These are phyloP conservation scores for Trichosporon ovoides DNA, from an alignment of 1,284 basidiomycete species.

Conservation along the genomic window DNA sequence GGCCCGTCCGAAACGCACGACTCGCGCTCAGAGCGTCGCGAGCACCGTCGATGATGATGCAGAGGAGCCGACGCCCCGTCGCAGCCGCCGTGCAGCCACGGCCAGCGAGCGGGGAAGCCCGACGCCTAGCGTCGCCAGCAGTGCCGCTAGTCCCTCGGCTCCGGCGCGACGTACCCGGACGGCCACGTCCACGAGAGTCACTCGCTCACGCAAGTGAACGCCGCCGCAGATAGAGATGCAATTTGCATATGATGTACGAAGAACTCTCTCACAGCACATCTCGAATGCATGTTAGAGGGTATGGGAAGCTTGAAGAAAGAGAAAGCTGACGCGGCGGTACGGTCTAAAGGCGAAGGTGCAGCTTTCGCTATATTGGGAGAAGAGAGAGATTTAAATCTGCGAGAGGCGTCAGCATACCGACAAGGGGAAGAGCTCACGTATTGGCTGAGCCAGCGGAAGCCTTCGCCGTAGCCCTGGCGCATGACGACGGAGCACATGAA, in stretches of 20 bases:
- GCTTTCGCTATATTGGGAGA: not conserved
- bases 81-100: conserved; percentile 25
- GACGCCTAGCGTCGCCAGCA: conserved; percentile 35
- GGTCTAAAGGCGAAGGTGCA: no score
- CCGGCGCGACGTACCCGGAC: not conserved
- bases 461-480: conserved; percentile 97
- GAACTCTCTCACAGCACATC: not conserved
- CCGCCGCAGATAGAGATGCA: not conserved
- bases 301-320: conserved; percentile 6
- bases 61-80: conserved; percentile 15
- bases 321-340: not conserved
- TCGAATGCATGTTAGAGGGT: conserved; percentile 1
- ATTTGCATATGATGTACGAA: not conserved
- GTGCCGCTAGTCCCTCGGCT: conserved; percentile 9
- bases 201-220: conserved; percentile 20
- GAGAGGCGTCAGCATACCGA: not conserved
- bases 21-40: conserved; percentile 22
- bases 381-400: conserved; percentile 7
- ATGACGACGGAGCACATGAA: conserved; percentile 99
- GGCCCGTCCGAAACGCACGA: conserved; percentile 10
- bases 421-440: conserved; percentile 58
- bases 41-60: conserved; percentile 11
- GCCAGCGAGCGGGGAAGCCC: conserved; percentile 36
- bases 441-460: conserved; percentile 98
- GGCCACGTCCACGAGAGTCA: conserved; percentile 23